phyloP scores from a whole-genome alignment of 2,329 filamentous ascomycete genomes.

The Fusarium nodosum region DNA sequence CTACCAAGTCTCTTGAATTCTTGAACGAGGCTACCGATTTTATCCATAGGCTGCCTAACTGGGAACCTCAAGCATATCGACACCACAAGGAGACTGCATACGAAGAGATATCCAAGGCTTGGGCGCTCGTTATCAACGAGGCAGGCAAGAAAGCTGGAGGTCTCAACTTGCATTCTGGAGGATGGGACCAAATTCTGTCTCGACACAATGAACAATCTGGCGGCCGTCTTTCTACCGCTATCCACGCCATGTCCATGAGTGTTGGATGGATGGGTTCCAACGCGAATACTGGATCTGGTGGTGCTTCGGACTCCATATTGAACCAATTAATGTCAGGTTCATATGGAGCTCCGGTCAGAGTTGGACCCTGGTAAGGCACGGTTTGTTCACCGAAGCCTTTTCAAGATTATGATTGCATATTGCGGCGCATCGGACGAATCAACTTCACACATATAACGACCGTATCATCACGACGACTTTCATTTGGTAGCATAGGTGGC shows the following conservation, averaged over 20 bases:
- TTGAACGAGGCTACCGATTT: slow-evolving; percentile 91
- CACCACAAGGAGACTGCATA: slow-evolving; percentile 96
- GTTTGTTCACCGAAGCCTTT: slow-evolving; percentile 8
- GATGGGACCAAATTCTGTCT: slow-evolving; percentile 89
- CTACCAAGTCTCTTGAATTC: slow-evolving; percentile 86
- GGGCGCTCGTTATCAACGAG: slow-evolving; percentile 91
- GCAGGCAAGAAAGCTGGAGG: slow-evolving; percentile 91
- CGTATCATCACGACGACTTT: slow-evolving; percentile 52
- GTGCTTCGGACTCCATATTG: slow-evolving; percentile 65
- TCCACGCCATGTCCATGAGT: slow-evolving; percentile 79
- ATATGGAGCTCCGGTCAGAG: slow-evolving; percentile 71
- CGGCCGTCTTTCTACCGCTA: slow-evolving; percentile 83
- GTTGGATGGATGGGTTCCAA: slow-evolving; percentile 80
- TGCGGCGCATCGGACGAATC: slow-evolving; percentile 44
- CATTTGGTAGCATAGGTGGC: slow-evolving; percentile 53
- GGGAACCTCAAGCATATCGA: slow-evolving; percentile 89
- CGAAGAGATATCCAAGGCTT: slow-evolving; percentile 94
- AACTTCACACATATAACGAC: slow-evolving; percentile 53
- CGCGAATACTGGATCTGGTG: slow-evolving; percentile 43
- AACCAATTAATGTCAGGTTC: slow-evolving; percentile 73
- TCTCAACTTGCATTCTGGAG: slow-evolving; percentile 87
- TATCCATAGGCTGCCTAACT: slow-evolving; percentile 89
- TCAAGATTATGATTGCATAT: slow-evolving; percentile 46
- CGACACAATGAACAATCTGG: slow-evolving; percentile 91
- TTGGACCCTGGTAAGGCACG: slow-evolving; percentile 70